These are phyloP conservation scores for Aciculoconidium aculeatum DNA, from an alignment of 805 yeast genomes.

Conservation along the genomic window DNA sequence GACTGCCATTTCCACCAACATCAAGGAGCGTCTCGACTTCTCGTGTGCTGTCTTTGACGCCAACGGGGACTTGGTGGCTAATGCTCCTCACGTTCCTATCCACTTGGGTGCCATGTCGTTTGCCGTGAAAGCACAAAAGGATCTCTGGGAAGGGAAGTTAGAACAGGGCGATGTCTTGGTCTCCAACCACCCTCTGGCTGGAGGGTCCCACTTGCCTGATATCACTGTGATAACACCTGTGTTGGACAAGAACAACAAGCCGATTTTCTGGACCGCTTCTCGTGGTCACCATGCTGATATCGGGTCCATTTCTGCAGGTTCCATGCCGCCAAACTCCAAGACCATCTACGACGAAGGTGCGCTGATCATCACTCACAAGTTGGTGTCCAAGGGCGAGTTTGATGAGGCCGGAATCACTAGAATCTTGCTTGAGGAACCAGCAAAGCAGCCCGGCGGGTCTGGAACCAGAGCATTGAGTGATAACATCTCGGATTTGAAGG, in stretches of 20 bases:
- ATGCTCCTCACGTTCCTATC: slow-evolving; percentile 42
- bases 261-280: slow-evolving; percentile 85
- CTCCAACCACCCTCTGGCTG: slow-evolving; percentile 38
- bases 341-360: slow-evolving; percentile 90
- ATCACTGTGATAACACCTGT: slow-evolving; percentile 92
- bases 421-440: slow-evolving; percentile 65
- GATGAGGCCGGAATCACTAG: slow-evolving; percentile 65
- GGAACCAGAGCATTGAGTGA: slow-evolving; percentile 84
- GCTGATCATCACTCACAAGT: slow-evolving; percentile 68
- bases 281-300: slow-evolving; percentile 97
- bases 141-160: slow-evolving; percentile 35
- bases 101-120: slow-evolving; percentile 46
- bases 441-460: slow-evolving; percentile 77
- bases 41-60: slow-evolving; percentile 41
- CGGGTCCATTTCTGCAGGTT: slow-evolving; percentile 88
- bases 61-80: slow-evolving; percentile 39
- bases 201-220: slow-evolving; percentile 41
- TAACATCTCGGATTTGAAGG: slow-evolving; percentile 59
- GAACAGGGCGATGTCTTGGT: slow-evolving; percentile 39
- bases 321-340: slow-evolving; percentile 91
- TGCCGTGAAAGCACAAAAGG: slow-evolving; percentile 38
- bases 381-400: slow-evolving; percentile 65
- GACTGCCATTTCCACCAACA: slow-evolving; percentile 41
- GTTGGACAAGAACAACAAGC: slow-evolving; percentile 41
- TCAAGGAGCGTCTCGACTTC: slow-evolving; percentile 40